Evolutionary conservation across 352 stramenopile genomes (phyloP).

Genomic region (Poterioochromonas sp.): DNA sequence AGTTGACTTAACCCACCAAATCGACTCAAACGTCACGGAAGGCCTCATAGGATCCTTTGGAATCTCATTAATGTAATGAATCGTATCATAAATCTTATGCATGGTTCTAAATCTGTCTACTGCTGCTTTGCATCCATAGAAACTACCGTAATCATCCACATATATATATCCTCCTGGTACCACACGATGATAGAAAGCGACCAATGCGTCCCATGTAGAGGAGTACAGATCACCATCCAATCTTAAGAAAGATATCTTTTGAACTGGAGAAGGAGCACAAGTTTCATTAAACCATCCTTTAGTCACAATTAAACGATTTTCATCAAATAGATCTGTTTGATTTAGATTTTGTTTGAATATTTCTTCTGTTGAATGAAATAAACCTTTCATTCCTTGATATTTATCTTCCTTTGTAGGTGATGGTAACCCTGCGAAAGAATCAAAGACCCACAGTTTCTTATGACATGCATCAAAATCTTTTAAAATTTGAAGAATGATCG

Average conservation of each 20-base stretch:
- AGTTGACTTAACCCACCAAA: neutral
- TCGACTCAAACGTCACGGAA: neutral
- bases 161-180: conserved; percentile 2
- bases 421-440: neutral
- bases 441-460: neutral
- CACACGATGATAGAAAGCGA: neutral
- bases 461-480: neutral
- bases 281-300: neutral
- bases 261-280: neutral
- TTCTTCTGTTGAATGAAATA: neutral
- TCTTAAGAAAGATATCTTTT: neutral
- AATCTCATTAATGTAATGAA: neutral
- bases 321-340: neutral
- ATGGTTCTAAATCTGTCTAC: neutral
- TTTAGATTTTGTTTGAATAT: neutral
- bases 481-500: neutral
- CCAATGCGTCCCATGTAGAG: neutral
- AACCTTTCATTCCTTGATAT: neutral
- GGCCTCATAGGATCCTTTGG: neutral
- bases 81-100: neutral
- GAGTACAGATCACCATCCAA: neutral
- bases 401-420: neutral
- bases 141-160: conserved; percentile 8
- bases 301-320: neutral
- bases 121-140: neutral